A percentile compares a stretch with the other conserved stretches of the same genome.
Conservation (phyloP, 768 basidiomycete genomes). For the Amanita fuliginea region DNA sequence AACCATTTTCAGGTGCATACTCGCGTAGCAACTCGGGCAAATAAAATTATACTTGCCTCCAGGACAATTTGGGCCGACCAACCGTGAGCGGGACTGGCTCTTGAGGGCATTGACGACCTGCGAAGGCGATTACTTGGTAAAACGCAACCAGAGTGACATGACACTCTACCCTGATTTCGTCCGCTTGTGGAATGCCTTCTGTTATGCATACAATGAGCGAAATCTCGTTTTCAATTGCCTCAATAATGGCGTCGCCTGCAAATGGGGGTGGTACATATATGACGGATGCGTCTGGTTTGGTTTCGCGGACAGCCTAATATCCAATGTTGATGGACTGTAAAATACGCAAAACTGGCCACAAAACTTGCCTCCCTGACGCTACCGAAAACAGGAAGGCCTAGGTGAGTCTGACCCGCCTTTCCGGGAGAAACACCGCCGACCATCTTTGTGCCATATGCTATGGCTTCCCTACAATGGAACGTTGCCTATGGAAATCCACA, state of each 20-base stretch:
- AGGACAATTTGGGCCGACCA: slow-evolving; percentile 98
- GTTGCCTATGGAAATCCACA: slow-evolving; percentile 51
- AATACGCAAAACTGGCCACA: neutral
- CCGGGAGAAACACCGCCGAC: slow-evolving; percentile 95
- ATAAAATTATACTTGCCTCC: slow-evolving; percentile 31
- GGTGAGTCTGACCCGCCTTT: slow-evolving; percentile 92
- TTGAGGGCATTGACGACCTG: slow-evolving; percentile 92
- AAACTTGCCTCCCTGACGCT: slow-evolving; percentile 76
- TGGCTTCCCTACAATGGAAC: slow-evolving; percentile 90
- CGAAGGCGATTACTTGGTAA: neutral
- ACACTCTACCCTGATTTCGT: slow-evolving; percentile 74
- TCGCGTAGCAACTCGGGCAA: neutral
- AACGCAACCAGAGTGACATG: neutral
- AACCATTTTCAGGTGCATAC: neutral
- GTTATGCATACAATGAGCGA: slow-evolving; percentile 96
- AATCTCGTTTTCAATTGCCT: slow-evolving; percentile 98
- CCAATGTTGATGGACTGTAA: slow-evolving; percentile 5
- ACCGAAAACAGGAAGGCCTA: slow-evolving; percentile 92
- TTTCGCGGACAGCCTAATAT: slow-evolving; percentile 74
- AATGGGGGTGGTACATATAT: slow-evolving; percentile 97
- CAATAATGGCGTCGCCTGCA: slow-evolving; percentile 95
- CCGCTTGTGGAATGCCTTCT: slow-evolving; percentile 95
- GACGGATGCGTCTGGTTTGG: slow-evolving; percentile 86
- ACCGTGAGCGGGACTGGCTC: slow-evolving; percentile 86
- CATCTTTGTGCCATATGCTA: slow-evolving; percentile 95